A percentile compares a stretch with the other conserved stretches of the same genome.
These are phyloP conservation scores for Thalia dealbata DNA, from an alignment of 176 grass and related monocot species.

Conservation along the genomic window DNA sequence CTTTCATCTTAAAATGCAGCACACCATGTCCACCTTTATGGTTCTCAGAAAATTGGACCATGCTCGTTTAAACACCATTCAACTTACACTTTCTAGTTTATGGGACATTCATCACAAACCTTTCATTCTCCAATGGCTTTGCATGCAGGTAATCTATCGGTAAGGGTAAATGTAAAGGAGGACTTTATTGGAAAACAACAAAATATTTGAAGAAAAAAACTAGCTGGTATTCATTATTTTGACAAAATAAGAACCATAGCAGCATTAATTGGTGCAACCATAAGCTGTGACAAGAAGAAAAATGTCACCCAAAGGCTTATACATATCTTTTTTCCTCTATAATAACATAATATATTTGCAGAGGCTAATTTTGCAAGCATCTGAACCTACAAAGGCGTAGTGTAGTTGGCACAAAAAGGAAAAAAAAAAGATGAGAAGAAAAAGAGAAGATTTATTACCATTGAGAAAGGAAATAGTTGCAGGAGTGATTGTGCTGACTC, in stretches of 20 bases:
- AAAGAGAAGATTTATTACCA: conserved; percentile 32
- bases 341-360: background rate
- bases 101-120: background rate
- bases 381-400: background rate
- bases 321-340: background rate
- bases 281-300: background rate
- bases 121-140: background rate
- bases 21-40: background rate
- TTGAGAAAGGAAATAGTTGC: conserved; percentile 79
- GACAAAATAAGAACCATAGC: too few species aligned
- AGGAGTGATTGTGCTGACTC: conserved; percentile 86
- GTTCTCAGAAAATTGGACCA: background rate
- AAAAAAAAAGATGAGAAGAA: background rate
- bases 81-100: background rate
- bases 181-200: background rate
- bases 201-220: background rate
- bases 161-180: background rate
- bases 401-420: background rate
- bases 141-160: background rate
- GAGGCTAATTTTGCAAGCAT: background rate
- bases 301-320: background rate
- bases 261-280: background rate
- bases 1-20: background rate
- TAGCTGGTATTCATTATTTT: background rate
- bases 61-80: background rate